A percentile compares a stretch with the other conserved stretches of the same genome.
phyloP scores from a whole-genome alignment of 192 early-diverging fungal genomes.

The Coemansia sp. region DNA sequence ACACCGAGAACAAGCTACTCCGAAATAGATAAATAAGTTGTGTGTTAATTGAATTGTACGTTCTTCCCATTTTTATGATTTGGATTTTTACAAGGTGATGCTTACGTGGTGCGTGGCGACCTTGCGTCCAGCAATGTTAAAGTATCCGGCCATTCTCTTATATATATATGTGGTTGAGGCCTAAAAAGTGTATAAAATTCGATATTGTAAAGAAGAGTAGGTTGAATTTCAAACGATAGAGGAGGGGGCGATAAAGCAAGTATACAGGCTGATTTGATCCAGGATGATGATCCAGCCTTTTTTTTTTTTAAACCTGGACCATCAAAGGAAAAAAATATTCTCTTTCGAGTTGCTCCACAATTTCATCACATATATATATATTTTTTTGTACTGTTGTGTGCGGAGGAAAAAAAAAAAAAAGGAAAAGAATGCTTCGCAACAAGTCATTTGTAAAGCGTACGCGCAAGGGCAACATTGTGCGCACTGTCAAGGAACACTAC shows the following conservation, averaged over 20 bases:
- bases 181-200: neutral
- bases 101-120: constrained; percentile 56
- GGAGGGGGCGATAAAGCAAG: constrained; percentile 1
- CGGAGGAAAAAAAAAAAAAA: neutral
- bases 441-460: constrained; percentile 92
- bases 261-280: neutral
- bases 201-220: neutral
- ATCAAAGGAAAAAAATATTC: neutral
- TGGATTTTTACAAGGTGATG: neutral
- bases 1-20: constrained; percentile 56
- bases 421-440: constrained; percentile 63
- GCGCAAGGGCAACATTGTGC: constrained; percentile 88
- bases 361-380: constrained; percentile 3
- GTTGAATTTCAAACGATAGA: neutral
- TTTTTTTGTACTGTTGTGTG: neutral
- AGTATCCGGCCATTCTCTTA: constrained; percentile 45
- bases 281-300: neutral
- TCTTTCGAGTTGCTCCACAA: neutral
- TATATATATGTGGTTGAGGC: neutral
- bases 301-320: no score
- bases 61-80: neutral
- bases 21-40: neutral
- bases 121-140: constrained; percentile 57
- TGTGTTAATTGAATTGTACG: neutral
- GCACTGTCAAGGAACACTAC: constrained; percentile 97